Percentiles rank a stretch among this genome's conserved stretches.
phyloP scores from a whole-genome alignment of 2,329 filamentous ascomycete species.

The Exophiala aquamarina region DNA sequence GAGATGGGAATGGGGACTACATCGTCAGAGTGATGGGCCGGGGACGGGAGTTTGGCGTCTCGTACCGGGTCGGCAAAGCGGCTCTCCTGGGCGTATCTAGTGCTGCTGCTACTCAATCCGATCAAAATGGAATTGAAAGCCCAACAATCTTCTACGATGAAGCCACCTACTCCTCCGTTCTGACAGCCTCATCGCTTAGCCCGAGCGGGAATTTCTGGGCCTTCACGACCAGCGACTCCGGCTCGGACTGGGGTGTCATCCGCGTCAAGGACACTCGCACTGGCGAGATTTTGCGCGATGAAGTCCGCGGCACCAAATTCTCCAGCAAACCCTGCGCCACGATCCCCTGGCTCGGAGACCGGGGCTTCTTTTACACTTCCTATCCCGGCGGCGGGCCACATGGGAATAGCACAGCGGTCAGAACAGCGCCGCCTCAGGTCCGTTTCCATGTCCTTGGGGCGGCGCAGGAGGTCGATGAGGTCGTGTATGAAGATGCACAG shows the following conservation, averaged over 20 bases:
- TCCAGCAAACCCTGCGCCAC: background rate
- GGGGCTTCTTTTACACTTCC: slow-evolving; percentile 8
- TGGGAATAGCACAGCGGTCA: background rate
- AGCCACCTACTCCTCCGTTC: slow-evolving; percentile 1
- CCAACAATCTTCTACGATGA: slow-evolving; percentile 4
- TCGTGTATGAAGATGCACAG: slow-evolving; percentile 6
- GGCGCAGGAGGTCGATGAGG: slow-evolving; percentile 7
- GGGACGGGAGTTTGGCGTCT: slow-evolving; percentile 1
- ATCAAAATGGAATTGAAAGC: background rate
- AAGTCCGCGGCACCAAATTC: slow-evolving; percentile 5
- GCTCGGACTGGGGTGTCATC: slow-evolving; percentile 10
- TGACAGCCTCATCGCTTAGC: slow-evolving; percentile 7
- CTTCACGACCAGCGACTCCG: slow-evolving; percentile 9
- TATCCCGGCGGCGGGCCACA: background rate
- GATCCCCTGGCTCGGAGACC: slow-evolving; percentile 6
- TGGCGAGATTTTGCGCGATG: slow-evolving; percentile 2
- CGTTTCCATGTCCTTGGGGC: slow-evolving; percentile 7
- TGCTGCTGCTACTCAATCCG: too few relatives aligned
- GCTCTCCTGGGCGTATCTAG: too few relatives aligned
- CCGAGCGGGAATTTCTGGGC: slow-evolving; percentile 8
- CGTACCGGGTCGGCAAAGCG: background rate
- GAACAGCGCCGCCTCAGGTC: background rate
- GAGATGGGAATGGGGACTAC: background rate
- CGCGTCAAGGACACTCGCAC: slow-evolving; percentile 5
- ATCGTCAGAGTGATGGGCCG: slow-evolving; percentile 5